Percentiles rank a stretch among this genome's conserved stretches.
These are phyloP conservation scores for Boletus eberwhitei DNA, from an alignment of 768 basidiomycete genomes.

Conservation along the genomic window DNA sequence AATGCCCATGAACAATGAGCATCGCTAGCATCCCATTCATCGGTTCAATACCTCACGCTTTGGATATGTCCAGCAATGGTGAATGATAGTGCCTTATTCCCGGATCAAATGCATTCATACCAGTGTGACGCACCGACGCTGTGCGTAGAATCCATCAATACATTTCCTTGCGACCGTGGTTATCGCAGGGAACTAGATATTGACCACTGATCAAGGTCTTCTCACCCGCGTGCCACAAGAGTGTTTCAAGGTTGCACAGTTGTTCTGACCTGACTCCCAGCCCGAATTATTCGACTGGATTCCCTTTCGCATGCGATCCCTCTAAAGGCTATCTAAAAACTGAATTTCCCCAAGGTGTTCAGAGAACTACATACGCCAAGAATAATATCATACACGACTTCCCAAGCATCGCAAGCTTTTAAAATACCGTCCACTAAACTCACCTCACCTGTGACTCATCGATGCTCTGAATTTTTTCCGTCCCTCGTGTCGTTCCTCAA, in stretches of 20 bases:
- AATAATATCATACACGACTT: background rate
- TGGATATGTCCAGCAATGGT: background rate
- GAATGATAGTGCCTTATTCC: background rate
- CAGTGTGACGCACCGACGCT: background rate
- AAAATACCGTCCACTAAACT: background rate
- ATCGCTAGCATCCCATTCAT: background rate
- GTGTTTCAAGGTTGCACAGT: background rate
- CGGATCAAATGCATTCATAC: background rate
- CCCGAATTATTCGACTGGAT: background rate
- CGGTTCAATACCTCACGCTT: background rate
- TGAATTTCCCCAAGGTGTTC: background rate
- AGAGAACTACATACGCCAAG: background rate
- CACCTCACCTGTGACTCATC: background rate
- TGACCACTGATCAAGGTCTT: background rate
- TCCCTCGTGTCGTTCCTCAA: background rate
- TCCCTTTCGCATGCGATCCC: slow-evolving; percentile 9
- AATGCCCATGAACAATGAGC: background rate
- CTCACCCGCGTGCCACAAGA: background rate
- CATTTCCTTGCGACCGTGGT: background rate
- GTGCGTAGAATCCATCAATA: background rate
- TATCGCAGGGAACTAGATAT: background rate
- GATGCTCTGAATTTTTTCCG: background rate
- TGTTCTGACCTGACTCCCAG: slow-evolving; percentile 1
- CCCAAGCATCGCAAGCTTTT: slow-evolving; percentile 3
- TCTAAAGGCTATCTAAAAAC: slow-evolving; percentile 14